phyloP scores from a whole-genome alignment of 2,329 filamentous ascomycete species.

The Colletotrichum sp. region DNA sequence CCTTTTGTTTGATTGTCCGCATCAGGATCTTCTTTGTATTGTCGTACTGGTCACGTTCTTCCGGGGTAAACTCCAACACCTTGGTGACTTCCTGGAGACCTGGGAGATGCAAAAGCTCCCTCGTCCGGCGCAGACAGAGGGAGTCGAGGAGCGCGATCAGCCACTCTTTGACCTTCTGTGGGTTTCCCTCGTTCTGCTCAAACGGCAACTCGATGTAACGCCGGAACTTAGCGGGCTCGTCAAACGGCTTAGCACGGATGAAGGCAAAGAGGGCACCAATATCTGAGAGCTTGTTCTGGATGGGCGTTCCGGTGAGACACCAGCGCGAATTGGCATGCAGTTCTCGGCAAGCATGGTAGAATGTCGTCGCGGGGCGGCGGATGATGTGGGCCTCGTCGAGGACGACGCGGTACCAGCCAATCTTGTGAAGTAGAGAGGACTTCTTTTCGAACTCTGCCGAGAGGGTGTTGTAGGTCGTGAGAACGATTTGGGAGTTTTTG shows the following conservation, averaged over 20 bases:
- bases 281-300: constrained; percentile 59
- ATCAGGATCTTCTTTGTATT: constrained; percentile 40
- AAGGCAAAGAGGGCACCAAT: constrained; percentile 57
- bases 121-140: constrained; percentile 46
- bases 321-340: constrained; percentile 51
- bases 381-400: constrained; percentile 55
- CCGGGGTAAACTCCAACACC: constrained; percentile 33
- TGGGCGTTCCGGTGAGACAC: constrained; percentile 59
- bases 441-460: constrained; percentile 34
- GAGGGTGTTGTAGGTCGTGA: constrained; percentile 54
- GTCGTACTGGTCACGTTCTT: constrained; percentile 36
- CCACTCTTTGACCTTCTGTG: constrained; percentile 28
- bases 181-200: constrained; percentile 24
- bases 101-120: constrained; percentile 43
- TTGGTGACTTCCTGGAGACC: constrained; percentile 24
- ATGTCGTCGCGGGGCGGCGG: constrained; percentile 46
- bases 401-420: constrained; percentile 46
- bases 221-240: constrained; percentile 44
- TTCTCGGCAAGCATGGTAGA: constrained; percentile 44
- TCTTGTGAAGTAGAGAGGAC: constrained; percentile 30
- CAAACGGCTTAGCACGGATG: constrained; percentile 45
- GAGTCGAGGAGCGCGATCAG: constrained; percentile 38
- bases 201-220: constrained; percentile 48
- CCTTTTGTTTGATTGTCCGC: constrained; percentile 40
- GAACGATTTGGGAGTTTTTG: constrained; percentile 41